phyloP scores from a whole-genome alignment of 1,284 basidiomycete genomes.

The Cryptococcus sp. region DNA sequence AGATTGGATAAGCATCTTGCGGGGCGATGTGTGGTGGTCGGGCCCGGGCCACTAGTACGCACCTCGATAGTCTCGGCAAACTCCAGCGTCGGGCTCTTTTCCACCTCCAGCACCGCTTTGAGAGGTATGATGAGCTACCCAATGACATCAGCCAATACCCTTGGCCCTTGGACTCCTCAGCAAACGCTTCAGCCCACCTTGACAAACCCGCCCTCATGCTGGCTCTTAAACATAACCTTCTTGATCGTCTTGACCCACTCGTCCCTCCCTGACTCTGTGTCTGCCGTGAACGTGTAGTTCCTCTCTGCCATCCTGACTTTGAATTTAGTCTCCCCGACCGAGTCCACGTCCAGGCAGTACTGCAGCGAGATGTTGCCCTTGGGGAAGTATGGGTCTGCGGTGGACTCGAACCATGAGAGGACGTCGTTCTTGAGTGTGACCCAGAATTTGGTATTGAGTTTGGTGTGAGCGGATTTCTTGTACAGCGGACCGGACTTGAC shows the following conservation, averaged over 20 bases:
- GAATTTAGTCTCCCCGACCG: constrained; percentile 67
- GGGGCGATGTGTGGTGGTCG: no score
- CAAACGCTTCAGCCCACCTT: constrained; percentile 57
- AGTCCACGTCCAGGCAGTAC: constrained; percentile 83
- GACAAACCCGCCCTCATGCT: constrained; percentile 92
- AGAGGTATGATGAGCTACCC: constrained; percentile 87
- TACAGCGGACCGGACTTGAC: constrained; percentile 79
- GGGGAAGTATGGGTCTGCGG: constrained; percentile 92
- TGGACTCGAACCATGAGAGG: constrained; percentile 91
- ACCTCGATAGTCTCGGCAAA: constrained; percentile 89
- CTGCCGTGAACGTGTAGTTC: constrained; percentile 66
- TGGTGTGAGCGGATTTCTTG: constrained; percentile 80
- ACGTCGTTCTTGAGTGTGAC: constrained; percentile 90
- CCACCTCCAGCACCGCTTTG: constrained; percentile 80
- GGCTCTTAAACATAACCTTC: constrained; percentile 84
- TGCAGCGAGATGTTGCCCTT: constrained; percentile 90
- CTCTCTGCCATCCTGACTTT: constrained; percentile 76
- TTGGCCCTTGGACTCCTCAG: background rate
- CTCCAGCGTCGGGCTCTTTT: constrained; percentile 80
- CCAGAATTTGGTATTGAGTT: constrained; percentile 89
- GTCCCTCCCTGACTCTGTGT: constrained; percentile 73
- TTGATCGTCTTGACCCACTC: constrained; percentile 92
- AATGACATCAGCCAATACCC: constrained; percentile 3
- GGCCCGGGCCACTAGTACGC: no score
- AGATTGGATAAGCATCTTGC: background rate